These are phyloP conservation scores for Hemileccinum impolitum DNA, from an alignment of 768 basidiomycete genomes.

Conservation along the genomic window DNA sequence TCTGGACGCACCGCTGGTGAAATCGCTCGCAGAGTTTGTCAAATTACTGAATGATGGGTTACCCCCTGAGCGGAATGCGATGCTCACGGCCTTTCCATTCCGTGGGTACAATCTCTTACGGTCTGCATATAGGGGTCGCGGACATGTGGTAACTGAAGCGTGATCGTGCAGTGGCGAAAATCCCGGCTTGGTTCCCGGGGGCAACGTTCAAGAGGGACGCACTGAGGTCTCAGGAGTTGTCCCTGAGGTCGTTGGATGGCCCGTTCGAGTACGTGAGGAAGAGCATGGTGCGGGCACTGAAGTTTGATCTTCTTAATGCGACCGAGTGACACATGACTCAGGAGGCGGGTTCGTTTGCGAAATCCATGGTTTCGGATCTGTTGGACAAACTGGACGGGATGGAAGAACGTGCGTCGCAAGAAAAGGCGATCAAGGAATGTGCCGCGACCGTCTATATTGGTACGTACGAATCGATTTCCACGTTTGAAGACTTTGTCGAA, in stretches of 20 bases:
- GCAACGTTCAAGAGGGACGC: constrained; percentile 29
- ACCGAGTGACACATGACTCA: constrained; percentile 8
- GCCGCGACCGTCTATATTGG: constrained; percentile 33
- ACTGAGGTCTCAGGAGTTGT: constrained; percentile 24
- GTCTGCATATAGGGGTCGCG: background rate
- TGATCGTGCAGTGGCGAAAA: constrained; percentile 20
- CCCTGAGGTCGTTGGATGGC: constrained; percentile 20
- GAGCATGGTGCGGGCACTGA: constrained; percentile 20
- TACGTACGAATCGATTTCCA: constrained; percentile 7
- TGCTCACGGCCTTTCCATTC: constrained; percentile 30
- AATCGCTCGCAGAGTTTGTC: constrained; percentile 22
- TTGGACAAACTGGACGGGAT: constrained; percentile 15
- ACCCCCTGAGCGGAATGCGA: constrained; percentile 23
- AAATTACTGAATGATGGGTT: constrained; percentile 22
- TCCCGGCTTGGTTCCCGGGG: constrained; percentile 30
- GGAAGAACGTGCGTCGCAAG: constrained; percentile 12
- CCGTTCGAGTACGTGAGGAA: constrained; percentile 29
- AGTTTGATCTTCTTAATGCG: background rate
- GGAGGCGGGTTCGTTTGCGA: constrained; percentile 22
- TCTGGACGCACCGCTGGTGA: constrained; percentile 26
- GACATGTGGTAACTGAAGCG: background rate
- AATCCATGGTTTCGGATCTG: constrained; percentile 31
- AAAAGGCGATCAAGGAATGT: constrained; percentile 25
- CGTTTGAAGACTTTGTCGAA: background rate
- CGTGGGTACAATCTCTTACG: constrained; percentile 13